A percentile compares a stretch with the other conserved stretches of the same genome.
Evolutionary conservation across 176 grass and related monocot genomes (phyloP).

Genomic region (Elaeis guineensis): DNA sequence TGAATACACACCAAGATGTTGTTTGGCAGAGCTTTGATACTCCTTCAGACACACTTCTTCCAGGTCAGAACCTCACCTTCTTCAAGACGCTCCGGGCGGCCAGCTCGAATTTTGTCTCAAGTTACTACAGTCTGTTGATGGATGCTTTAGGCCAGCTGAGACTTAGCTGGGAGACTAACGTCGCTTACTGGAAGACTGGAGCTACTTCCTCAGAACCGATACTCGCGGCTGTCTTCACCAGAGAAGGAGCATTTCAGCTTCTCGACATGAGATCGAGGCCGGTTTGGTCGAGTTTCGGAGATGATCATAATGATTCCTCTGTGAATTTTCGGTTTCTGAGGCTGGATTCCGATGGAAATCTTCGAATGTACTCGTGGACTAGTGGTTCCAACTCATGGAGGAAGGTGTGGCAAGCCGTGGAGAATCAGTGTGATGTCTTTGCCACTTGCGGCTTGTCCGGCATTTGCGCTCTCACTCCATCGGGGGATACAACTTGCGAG

Average conservation of each 20-base stretch:
- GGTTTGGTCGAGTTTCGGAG: neutral
- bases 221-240: neutral
- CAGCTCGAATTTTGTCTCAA: neutral
- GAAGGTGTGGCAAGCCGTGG: neutral
- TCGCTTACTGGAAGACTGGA: constrained; percentile 1
- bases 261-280: neutral
- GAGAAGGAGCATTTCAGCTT: constrained; percentile 5
- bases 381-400: neutral
- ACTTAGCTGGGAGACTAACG: neutral
- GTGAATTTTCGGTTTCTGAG: constrained; percentile 1
- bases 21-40: constrained; percentile 3
- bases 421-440: constrained; percentile 1
- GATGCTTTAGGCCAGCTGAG: constrained; percentile 4
- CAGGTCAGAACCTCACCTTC: neutral
- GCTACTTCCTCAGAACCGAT: neutral
- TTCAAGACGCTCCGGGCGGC: neutral
- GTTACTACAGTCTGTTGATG: neutral
- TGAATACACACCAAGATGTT: neutral
- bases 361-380: constrained; percentile 4
- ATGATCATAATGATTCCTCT: neutral
- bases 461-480: neutral
- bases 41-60: neutral
- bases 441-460: constrained; percentile 6
- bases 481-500: neutral
- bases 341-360: constrained; percentile 2